Evolutionary conservation across 2,329 filamentous ascomycete species (phyloP).

Genomic region (Aspergillus ochraceoroseus): DNA sequence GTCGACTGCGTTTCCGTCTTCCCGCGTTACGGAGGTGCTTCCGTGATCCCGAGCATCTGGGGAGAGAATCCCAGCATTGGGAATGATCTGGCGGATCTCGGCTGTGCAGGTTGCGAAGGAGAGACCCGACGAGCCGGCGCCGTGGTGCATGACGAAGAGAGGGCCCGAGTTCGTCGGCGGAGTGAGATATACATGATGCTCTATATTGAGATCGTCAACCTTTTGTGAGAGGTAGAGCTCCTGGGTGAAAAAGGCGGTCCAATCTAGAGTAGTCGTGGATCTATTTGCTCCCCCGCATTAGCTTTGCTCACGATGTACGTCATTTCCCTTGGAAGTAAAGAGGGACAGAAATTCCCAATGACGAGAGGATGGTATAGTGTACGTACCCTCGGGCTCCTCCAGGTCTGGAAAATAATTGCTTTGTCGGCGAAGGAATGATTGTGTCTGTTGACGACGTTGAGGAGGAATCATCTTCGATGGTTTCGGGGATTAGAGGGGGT

Average conservation of each 20-base stretch:
- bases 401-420: constrained; percentile 67
- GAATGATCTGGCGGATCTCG: constrained; percentile 71
- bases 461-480: constrained; percentile 63
- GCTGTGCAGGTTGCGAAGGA: constrained; percentile 79
- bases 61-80: constrained; percentile 76
- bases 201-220: constrained; percentile 46
- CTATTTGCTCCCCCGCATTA: constrained; percentile 9
- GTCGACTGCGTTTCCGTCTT: constrained; percentile 29
- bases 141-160: constrained; percentile 90
- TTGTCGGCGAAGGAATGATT: constrained; percentile 71
- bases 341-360: too few species aligned
- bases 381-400: constrained; percentile 52
- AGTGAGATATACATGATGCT: constrained; percentile 81
- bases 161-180: constrained; percentile 69
- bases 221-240: constrained; percentile 64
- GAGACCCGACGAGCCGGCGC: constrained; percentile 85
- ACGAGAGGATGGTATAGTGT: too few species aligned
- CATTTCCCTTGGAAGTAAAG: too few species aligned
- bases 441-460: constrained; percentile 92
- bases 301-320: background rate
- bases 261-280: constrained; percentile 61
- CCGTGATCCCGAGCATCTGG: constrained; percentile 86
- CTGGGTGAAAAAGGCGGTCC: constrained; percentile 86
- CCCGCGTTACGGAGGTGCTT: constrained; percentile 47
- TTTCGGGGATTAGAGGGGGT: constrained; percentile 41